phyloP scores from a whole-genome alignment of 768 basidiomycete species.

The Pleurotus salmoneostramineus region DNA sequence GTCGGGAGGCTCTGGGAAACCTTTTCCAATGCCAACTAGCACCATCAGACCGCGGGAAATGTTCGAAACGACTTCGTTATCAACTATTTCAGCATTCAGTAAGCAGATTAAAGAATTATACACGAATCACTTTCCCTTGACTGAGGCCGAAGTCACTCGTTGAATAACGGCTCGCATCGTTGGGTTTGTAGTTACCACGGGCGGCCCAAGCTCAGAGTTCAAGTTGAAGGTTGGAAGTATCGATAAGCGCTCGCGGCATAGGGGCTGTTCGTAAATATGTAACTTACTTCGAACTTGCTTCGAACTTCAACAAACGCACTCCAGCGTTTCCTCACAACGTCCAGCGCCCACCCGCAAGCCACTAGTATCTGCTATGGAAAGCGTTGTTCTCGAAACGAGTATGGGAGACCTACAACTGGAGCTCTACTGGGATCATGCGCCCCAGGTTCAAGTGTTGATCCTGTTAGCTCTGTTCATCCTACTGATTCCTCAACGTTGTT shows the following conservation, averaged over 20 bases:
- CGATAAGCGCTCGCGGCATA: not conserved
- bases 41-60: conserved; percentile 88
- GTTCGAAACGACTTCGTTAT: conserved; percentile 71
- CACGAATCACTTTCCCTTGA: conserved; percentile 49
- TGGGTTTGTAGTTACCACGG: too few species aligned
- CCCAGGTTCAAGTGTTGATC: conserved; percentile 39
- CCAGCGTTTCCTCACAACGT: too few species aligned
- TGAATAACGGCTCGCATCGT: conserved; percentile 85
- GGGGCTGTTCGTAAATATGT: too few species aligned
- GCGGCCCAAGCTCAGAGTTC: too few species aligned
- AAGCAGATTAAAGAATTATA: not conserved
- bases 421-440: conserved; percentile 91
- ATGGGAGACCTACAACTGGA: conserved; percentile 87
- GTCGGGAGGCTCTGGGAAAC: conserved; percentile 29
- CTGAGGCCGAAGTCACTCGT: conserved; percentile 80
- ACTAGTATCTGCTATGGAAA: conserved; percentile 31
- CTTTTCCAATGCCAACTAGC: conserved; percentile 83
- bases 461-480: conserved; percentile 18
- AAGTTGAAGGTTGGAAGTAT: too few species aligned
- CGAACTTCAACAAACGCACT: too few species aligned
- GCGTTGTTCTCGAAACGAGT: conserved; percentile 77
- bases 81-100: conserved; percentile 46
- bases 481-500: conserved; percentile 14
- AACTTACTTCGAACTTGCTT: too few species aligned
- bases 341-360: not conserved